Evolutionary conservation across 139 green algal genomes (phyloP), one percentile per base, ranked within the genome.

Genomic region (Chlamydomonas urium): DNA sequence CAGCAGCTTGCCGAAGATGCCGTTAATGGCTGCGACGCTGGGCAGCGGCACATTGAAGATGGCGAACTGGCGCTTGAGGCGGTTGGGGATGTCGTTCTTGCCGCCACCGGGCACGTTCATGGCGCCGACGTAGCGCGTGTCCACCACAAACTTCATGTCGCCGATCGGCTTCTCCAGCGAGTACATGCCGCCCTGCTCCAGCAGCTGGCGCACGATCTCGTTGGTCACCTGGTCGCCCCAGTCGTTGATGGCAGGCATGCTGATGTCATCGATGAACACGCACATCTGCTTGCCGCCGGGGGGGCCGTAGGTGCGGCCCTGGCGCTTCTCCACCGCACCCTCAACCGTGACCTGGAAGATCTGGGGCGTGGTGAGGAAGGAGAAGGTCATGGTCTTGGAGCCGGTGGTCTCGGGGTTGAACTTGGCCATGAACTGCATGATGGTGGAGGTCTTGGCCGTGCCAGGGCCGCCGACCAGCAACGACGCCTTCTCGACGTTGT

Each of bases 141-240:
- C 93, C 26, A 91, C 79, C 14, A 97, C 82, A 61, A 87, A 90
- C 82, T 97, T 96, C 86, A 97, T 92, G 82, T 98, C 93, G 6
- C 93, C 93, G 66, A 97, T 94, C 56, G 93, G 93, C 83, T 97
- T 97, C 65, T 97, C 93, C 38, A 96, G 75, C 19, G 83, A 89
- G 87, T 98, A 98, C 81, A 97, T 93, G 72, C 92, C 91, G 26
- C 81, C 84, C 79, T 96, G 88, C 81, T 97, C 92, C 66, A 98
- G 85, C 73, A 98, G 85, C 88, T 98, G 93, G 19, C 93, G 82
- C 70, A 97, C 87, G 57, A 96, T 92, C 81, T 98, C 93, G 76
- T 97, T 97, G 75, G 93, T 98, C 33, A 97, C 86, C 89, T 97
- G 93, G 75, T 98, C 93, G 19, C 91, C 91, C 93, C 93, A 98